Conservation (phyloP, 1,139 yeast genomes). For the Geotrichum candidum region DNA sequence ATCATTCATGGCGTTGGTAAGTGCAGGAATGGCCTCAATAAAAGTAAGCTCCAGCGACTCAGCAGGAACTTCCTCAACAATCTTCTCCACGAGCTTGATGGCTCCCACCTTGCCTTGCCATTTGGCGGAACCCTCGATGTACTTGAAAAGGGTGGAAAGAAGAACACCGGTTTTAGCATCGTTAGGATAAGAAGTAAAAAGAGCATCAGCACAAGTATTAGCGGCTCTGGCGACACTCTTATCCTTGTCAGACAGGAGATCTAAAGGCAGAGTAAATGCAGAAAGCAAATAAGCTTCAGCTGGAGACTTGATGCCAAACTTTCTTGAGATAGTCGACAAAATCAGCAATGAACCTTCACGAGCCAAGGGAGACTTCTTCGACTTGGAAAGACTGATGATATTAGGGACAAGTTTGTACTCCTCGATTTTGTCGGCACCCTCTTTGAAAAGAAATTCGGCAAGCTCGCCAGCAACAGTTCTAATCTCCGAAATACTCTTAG, state of each 20-base stretch:
- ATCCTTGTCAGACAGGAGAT: constrained; percentile 81
- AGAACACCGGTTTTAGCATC: constrained; percentile 74
- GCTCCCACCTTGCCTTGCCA: constrained; percentile 91
- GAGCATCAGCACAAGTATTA: constrained; percentile 47
- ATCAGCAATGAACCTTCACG: constrained; percentile 71
- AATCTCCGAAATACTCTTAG: constrained; percentile 57
- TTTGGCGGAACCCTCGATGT: constrained; percentile 77
- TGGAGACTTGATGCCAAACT: constrained; percentile 52
- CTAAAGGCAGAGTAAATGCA: constrained; percentile 48
- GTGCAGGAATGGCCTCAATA: constrained; percentile 70
- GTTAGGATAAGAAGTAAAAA: constrained; percentile 64
- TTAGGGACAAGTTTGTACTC: constrained; percentile 65
- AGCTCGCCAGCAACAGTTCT: constrained; percentile 56
- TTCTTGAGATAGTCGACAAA: constrained; percentile 61
- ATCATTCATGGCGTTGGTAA: constrained; percentile 87
- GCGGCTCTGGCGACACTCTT: constrained; percentile 80
- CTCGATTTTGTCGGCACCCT: constrained; percentile 47
- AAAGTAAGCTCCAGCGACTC: constrained; percentile 81
- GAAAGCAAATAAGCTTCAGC: constrained; percentile 68
- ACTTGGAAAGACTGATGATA: constrained; percentile 57
- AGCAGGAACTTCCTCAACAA: constrained; percentile 74
- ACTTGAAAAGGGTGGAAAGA: constrained; percentile 53
- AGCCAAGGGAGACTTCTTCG: constrained; percentile 65
- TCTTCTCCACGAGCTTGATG: constrained; percentile 61
- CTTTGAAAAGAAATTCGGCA: constrained; percentile 43